These are phyloP conservation scores for Helotiales sp. DNA, from an alignment of 2,329 filamentous ascomycete genomes.

Conservation along the genomic window DNA sequence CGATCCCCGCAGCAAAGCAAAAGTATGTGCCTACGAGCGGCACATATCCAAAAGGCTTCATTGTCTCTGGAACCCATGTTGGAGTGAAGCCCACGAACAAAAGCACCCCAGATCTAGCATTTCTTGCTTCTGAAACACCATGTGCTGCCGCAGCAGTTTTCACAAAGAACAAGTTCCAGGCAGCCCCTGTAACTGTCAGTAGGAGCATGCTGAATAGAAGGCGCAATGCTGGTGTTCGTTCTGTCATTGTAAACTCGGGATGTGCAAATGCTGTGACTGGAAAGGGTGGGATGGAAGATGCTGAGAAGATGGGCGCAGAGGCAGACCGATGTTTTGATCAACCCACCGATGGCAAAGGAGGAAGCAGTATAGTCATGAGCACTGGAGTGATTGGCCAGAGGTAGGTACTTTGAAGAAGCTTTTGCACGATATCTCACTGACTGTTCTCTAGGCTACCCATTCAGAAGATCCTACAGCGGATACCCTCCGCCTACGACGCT, in stretches of 20 bases:
- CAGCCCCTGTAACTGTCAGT: constrained; percentile 89
- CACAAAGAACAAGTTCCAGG: constrained; percentile 98
- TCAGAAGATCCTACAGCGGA: constrained; percentile 82
- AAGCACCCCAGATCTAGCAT: constrained; percentile 85
- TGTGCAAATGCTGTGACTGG: constrained; percentile 98
- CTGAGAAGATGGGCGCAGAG: constrained; percentile 77
- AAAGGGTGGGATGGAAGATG: constrained; percentile 86
- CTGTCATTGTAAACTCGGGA: constrained; percentile 91
- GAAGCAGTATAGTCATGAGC: constrained; percentile 91
- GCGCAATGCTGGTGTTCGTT: constrained; percentile 72
- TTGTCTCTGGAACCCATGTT: constrained; percentile 83
- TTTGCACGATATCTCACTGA: constrained; percentile 18
- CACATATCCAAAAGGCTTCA: constrained; percentile 89
- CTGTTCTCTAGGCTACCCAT: constrained; percentile 72
- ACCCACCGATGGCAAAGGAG: constrained; percentile 51
- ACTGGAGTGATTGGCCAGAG: constrained; percentile 97
- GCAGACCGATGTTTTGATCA: constrained; percentile 71
- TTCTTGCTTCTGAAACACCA: constrained; percentile 84
- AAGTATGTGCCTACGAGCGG: constrained; percentile 88
- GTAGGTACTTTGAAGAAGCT: constrained; percentile 45
- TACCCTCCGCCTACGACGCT: constrained; percentile 74
- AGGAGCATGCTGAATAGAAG: constrained; percentile 70
- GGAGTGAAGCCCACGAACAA: constrained; percentile 95
- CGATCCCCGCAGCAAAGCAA: constrained; percentile 78
- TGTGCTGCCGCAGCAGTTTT: constrained; percentile 92